Percentiles rank a stretch among this genome's conserved stretches.
Evolutionary conservation across 2,329 filamentous ascomycete genomes (phyloP).

Genomic region (Seiridium unicorne): DNA sequence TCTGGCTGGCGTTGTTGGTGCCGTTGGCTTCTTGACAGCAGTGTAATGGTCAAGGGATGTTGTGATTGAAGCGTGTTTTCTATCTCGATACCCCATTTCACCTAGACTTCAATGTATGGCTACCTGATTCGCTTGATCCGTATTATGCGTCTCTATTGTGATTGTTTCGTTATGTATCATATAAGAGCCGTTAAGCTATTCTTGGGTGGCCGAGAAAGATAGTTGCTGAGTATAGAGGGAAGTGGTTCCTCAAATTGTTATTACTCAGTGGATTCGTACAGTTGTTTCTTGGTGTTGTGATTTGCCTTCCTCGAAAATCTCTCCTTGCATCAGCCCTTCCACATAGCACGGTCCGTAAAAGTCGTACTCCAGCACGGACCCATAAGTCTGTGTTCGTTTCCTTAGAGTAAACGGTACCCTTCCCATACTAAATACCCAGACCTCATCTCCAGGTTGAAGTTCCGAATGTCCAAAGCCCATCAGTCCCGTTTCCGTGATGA

Average conservation of each 20-base stretch:
- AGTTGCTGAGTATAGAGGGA: too few species aligned
- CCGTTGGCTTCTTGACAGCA: background rate
- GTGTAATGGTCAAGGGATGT: too few species aligned
- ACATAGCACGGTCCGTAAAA: slow-evolving; percentile 3
- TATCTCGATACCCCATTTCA: too few species aligned
- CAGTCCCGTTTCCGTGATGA: background rate
- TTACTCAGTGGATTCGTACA: background rate
- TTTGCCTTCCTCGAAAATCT: background rate
- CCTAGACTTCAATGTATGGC: too few species aligned
- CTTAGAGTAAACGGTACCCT: background rate
- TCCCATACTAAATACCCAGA: background rate
- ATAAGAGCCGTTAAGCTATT: too few species aligned
- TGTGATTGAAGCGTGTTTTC: too few species aligned
- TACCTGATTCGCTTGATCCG: too few species aligned
- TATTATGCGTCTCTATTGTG: too few species aligned
- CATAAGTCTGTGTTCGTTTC: background rate
- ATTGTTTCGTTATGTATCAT: too few species aligned
- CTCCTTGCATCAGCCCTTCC: slow-evolving; percentile 1
- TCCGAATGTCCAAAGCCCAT: background rate
- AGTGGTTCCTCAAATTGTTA: too few species aligned
- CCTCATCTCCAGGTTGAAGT: background rate
- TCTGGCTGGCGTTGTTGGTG: background rate
- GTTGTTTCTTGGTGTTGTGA: background rate
- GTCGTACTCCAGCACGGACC: background rate
- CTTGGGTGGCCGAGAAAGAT: too few species aligned